Percentiles rank a stretch among this genome's conserved stretches.
Conservation (phyloP, 306 rosid species). For the Fragaria nilgerrensis region DNA sequence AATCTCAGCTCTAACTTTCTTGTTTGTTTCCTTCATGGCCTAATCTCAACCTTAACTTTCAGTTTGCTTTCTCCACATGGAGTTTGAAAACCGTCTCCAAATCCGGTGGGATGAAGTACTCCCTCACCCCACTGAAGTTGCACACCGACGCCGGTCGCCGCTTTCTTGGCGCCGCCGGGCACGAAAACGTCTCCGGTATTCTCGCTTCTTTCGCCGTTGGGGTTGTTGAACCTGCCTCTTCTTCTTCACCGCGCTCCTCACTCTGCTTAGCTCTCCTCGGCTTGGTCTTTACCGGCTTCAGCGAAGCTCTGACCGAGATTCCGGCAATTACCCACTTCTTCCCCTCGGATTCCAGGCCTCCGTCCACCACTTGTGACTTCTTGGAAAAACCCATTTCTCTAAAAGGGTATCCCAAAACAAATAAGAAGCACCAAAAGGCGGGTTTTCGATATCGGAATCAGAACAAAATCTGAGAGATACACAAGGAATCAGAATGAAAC, state of each 20-base stretch:
- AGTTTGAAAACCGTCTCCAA: constrained; percentile 85
- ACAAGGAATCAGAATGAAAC: constrained; percentile 22
- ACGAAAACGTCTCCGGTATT: constrained; percentile 59
- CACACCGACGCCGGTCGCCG: constrained; percentile 51
- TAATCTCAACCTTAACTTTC: constrained; percentile 25
- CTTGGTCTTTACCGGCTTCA: constrained; percentile 75
- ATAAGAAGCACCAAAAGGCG: constrained; percentile 18
- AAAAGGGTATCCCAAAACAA: neutral
- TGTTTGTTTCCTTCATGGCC: constrained; percentile 23
- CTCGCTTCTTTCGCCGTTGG: constrained; percentile 80
- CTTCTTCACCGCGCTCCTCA: constrained; percentile 35
- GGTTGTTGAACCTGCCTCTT: constrained; percentile 52
- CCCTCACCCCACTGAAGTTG: constrained; percentile 42
- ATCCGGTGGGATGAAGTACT: constrained; percentile 81
- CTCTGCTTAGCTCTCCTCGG: constrained; percentile 27
- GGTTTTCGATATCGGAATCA: constrained; percentile 19
- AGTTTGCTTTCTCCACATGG: constrained; percentile 57
- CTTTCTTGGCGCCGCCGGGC: constrained; percentile 94
- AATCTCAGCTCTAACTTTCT: constrained; percentile 26
- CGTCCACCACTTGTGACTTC: constrained; percentile 53
- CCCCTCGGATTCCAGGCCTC: constrained; percentile 56
- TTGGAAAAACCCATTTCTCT: constrained; percentile 75
- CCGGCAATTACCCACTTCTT: constrained; percentile 85
- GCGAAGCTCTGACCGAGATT: constrained; percentile 46
- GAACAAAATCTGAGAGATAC: constrained; percentile 7